These are phyloP conservation scores for Tolypocladium tundrense DNA, from an alignment of 2,329 filamentous ascomycete species.

Conservation along the genomic window DNA sequence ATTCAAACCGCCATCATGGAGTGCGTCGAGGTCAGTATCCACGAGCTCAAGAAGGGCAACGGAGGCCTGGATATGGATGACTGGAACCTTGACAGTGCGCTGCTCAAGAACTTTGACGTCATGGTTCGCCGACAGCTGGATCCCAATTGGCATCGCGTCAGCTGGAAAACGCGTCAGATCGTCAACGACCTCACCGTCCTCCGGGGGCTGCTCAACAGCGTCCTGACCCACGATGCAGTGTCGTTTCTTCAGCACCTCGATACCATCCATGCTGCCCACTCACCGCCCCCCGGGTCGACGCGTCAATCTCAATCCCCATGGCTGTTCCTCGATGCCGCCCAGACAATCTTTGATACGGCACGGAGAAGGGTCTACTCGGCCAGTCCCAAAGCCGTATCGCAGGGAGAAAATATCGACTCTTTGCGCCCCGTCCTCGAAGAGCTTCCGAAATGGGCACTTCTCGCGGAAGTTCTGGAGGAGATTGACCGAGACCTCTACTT, in stretches of 20 bases:
- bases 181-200: constrained; percentile 81
- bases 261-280: constrained; percentile 84
- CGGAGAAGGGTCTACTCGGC: constrained; percentile 79
- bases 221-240: constrained; percentile 82
- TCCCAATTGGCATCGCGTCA: constrained; percentile 94
- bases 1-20: constrained; percentile 94
- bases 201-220: constrained; percentile 67
- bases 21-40: constrained; percentile 89
- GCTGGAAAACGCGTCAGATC: constrained; percentile 90
- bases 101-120: constrained; percentile 86
- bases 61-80: constrained; percentile 88
- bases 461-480: constrained; percentile 86
- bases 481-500: constrained; percentile 87
- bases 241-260: constrained; percentile 89
- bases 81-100: constrained; percentile 88
- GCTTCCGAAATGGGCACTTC: constrained; percentile 82
- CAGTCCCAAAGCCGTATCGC: constrained; percentile 42
- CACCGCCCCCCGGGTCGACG: constrained; percentile 77
- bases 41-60: constrained; percentile 87
- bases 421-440: constrained; percentile 81
- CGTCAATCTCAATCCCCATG: constrained; percentile 87
- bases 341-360: constrained; percentile 86
- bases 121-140: constrained; percentile 84
- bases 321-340: constrained; percentile 90
- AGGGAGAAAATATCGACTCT: constrained; percentile 42